These are phyloP conservation scores for Lachnum nothofagi DNA, from an alignment of 2,329 filamentous ascomycete genomes.

Conservation along the genomic window DNA sequence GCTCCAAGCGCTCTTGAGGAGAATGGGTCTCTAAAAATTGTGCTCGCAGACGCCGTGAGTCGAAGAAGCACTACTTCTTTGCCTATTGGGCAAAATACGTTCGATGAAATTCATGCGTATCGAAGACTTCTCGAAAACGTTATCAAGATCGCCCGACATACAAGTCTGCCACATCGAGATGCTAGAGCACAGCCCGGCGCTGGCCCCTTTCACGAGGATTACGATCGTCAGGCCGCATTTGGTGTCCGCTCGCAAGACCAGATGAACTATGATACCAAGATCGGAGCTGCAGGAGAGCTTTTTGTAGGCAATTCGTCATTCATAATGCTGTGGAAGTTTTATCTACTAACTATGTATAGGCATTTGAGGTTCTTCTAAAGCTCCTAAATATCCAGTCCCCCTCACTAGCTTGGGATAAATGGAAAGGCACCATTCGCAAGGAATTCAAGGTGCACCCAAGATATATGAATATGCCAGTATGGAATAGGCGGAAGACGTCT, in stretches of 20 bases:
- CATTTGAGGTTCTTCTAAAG: conserved; percentile 38
- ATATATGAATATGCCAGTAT: conserved; percentile 38
- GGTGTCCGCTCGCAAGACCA: conserved; percentile 16
- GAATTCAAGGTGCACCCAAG: conserved; percentile 36
- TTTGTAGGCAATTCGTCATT: conserved; percentile 20
- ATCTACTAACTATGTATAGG: conserved; percentile 29
- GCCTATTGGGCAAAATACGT: background rate
- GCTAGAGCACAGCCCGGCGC: background rate
- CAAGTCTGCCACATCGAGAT: conserved; percentile 9
- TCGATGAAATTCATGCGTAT: conserved; percentile 6
- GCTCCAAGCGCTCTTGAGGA: too few relatives aligned
- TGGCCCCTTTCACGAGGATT: conserved; percentile 6
- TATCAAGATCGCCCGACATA: conserved; percentile 13
- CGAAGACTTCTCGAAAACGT: conserved; percentile 14
- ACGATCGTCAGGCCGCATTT: conserved; percentile 12
- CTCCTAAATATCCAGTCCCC: conserved; percentile 30
- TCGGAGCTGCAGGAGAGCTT: conserved; percentile 30
- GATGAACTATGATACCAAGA: conserved; percentile 25
- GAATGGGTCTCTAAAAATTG: too few relatives aligned
- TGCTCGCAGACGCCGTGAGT: background rate
- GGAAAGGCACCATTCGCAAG: conserved; percentile 44
- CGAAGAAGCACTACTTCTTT: background rate
- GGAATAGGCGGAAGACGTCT: conserved; percentile 41
- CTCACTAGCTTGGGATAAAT: conserved; percentile 39
- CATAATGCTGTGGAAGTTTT: background rate